These are phyloP conservation scores for Populus hybrid DNA, from an alignment of 441 rosid species.

Conservation along the genomic window DNA sequence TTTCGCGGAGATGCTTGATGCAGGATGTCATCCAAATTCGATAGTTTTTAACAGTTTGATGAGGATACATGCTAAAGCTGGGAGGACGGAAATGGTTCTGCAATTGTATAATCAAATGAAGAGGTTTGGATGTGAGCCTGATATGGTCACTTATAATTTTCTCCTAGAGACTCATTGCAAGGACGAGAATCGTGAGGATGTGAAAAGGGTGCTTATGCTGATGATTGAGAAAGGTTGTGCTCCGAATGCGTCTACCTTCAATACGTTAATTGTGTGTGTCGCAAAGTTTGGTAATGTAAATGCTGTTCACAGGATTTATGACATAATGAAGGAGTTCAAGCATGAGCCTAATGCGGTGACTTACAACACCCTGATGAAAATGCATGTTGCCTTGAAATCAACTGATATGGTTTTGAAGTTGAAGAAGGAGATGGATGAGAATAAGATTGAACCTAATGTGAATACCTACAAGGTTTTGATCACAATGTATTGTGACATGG, in stretches of 20 bases:
- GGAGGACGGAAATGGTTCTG: constrained; percentile 79
- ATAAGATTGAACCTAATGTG: constrained; percentile 58
- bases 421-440: constrained; percentile 87
- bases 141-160: constrained; percentile 65
- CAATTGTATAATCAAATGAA: constrained; percentile 92
- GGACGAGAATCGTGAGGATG: constrained; percentile 60
- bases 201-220: constrained; percentile 52
- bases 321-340: constrained; percentile 65
- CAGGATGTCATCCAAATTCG: constrained; percentile 59
- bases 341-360: constrained; percentile 61
- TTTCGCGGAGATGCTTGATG: constrained; percentile 77
- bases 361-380: constrained; percentile 67
- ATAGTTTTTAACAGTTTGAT: constrained; percentile 77
- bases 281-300: constrained; percentile 73
- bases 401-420: constrained; percentile 85
- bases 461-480: constrained; percentile 72
- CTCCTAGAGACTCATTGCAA: constrained; percentile 69
- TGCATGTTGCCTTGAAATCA: constrained; percentile 61
- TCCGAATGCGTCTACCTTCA: constrained; percentile 68
- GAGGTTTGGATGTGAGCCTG: constrained; percentile 56
- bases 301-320: constrained; percentile 64
- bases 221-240: constrained; percentile 61
- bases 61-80: constrained; percentile 82
- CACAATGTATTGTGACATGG: constrained; percentile 81
- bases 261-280: constrained; percentile 57